A percentile compares a stretch with the other conserved stretches of the same genome.
Conservation (phyloP, 192 early-diverging fungal genomes). For the Coemansia sp. region DNA sequence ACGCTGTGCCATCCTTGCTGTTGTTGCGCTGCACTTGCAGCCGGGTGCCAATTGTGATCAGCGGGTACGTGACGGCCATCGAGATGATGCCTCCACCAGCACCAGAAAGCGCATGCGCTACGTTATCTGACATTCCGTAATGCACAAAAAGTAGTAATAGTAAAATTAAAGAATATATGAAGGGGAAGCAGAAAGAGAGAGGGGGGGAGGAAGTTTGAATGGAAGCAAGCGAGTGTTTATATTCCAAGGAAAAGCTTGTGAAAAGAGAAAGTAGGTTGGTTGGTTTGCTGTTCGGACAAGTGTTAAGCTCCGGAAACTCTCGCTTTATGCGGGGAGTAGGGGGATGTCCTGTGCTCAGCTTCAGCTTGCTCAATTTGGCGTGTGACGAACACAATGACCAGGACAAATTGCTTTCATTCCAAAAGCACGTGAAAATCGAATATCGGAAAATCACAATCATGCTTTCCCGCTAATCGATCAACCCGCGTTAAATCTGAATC, state of each 20-base stretch:
- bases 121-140: conserved; percentile 74
- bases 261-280: not conserved
- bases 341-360: not conserved
- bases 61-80: conserved; percentile 94
- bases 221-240: not conserved
- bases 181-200: not conserved
- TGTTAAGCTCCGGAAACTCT: not conserved
- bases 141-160: not conserved
- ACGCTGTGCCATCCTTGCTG: conserved; percentile 59
- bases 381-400: no score
- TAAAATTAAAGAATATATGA: conserved; percentile 2
- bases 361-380: not conserved
- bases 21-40: conserved; percentile 79
- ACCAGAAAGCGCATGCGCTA: conserved; percentile 79
- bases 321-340: no score
- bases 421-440: no score
- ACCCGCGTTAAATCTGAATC: not conserved
- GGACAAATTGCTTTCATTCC: no score
- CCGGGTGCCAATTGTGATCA: conserved; percentile 77
- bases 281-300: not conserved
- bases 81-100: conserved; percentile 88
- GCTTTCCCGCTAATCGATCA: not conserved
- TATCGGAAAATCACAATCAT: no score
- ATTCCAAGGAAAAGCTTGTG: not conserved
- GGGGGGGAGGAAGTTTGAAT: not conserved